Conservation (phyloP, 2,329 filamentous ascomycete species). For the Neonectria hederae region DNA sequence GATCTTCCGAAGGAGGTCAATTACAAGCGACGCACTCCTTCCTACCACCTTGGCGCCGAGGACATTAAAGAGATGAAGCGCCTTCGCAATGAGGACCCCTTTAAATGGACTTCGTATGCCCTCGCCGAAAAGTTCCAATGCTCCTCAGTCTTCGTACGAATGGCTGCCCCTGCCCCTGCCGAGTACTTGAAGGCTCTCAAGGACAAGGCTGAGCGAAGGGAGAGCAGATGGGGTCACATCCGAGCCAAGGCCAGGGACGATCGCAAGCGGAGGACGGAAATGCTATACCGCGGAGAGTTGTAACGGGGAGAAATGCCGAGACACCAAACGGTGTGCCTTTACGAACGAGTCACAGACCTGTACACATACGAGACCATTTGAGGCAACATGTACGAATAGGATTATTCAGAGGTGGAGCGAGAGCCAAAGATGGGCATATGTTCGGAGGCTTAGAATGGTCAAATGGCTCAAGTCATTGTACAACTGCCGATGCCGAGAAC, state of each 20-base stretch:
- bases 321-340: slow-evolving; percentile 2
- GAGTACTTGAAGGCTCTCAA: slow-evolving; percentile 59
- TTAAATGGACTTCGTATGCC: slow-evolving; percentile 62
- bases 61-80: slow-evolving; percentile 69
- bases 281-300: slow-evolving; percentile 63
- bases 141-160: slow-evolving; percentile 65
- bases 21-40: slow-evolving; percentile 49
- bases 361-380: slow-evolving; percentile 34
- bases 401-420: slow-evolving; percentile 32
- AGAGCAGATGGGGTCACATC: slow-evolving; percentile 67
- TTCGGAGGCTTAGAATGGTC: slow-evolving; percentile 19
- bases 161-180: slow-evolving; percentile 61
- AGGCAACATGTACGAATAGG: slow-evolving; percentile 34
- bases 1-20: slow-evolving; percentile 49
- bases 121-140: slow-evolving; percentile 67
- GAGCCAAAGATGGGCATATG: slow-evolving; percentile 26
- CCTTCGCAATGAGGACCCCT: slow-evolving; percentile 63
- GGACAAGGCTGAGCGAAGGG: slow-evolving; percentile 57
- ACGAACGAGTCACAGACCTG: slow-evolving; percentile 28
- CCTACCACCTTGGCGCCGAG: slow-evolving; percentile 62
- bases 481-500: slow-evolving; percentile 40
- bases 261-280: slow-evolving; percentile 60
- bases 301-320: slow-evolving; percentile 41
- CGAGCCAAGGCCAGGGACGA: slow-evolving; percentile 65
- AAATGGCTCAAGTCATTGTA: slow-evolving; percentile 32